These are phyloP conservation scores for Leucoagaricus sp. DNA, from an alignment of 1,284 basidiomycete species.

Conservation along the genomic window DNA sequence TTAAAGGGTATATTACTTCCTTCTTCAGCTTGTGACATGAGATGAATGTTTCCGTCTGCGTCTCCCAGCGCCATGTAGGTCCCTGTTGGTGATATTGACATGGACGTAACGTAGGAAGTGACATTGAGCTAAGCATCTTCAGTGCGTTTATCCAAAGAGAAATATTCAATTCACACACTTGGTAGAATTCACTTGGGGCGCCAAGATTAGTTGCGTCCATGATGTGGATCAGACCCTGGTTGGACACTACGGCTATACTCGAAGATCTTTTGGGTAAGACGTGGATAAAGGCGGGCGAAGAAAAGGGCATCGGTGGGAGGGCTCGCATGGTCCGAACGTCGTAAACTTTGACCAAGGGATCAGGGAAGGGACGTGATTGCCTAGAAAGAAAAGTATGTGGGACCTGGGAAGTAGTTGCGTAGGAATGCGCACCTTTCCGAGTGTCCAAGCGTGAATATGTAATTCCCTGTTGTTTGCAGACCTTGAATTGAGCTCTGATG, in stretches of 20 bases:
- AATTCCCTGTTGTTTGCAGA: constrained; percentile 77
- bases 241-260: constrained; percentile 80
- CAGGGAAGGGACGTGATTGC: constrained; percentile 86
- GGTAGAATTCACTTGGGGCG: constrained; percentile 74
- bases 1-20: constrained; percentile 74
- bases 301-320: constrained; percentile 84
- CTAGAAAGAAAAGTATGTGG: constrained; percentile 37
- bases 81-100: constrained; percentile 84
- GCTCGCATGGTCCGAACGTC: constrained; percentile 85
- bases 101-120: constrained; percentile 77
- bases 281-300: constrained; percentile 86
- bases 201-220: constrained; percentile 80
- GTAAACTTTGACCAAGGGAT: constrained; percentile 92
- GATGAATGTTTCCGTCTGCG: constrained; percentile 82
- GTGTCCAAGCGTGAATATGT: constrained; percentile 85
- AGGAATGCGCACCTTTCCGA: constrained; percentile 65
- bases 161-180: constrained; percentile 42
- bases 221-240: constrained; percentile 87
- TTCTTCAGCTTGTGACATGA: constrained; percentile 80
- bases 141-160: not conserved
- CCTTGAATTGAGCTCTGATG: constrained; percentile 84
- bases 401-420: constrained; percentile 14
- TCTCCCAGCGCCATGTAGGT: constrained; percentile 94
- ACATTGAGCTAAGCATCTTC: constrained; percentile 58
- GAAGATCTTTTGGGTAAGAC: constrained; percentile 81